Conservation (phyloP, 345 rosid genomes). For the Anastatica hierochuntica region DNA sequence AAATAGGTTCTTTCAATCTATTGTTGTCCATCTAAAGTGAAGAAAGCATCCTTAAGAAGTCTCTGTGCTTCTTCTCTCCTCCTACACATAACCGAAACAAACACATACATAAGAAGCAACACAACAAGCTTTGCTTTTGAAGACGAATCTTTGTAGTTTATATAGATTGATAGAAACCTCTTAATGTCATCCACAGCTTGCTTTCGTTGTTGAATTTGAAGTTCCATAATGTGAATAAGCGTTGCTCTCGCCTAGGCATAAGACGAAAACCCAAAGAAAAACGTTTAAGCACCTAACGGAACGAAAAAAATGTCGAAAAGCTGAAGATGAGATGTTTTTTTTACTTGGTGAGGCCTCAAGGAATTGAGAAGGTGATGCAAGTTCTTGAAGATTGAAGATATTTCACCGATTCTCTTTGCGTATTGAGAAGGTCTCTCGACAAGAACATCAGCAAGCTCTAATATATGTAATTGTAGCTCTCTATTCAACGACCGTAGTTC, state of each 20-base stretch:
- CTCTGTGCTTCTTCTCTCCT: slow-evolving; percentile 75
- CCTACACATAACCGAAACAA: slow-evolving; percentile 29
- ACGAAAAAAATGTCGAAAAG: not conserved
- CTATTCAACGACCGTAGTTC: slow-evolving; percentile 68
- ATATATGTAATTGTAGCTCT: slow-evolving; percentile 76
- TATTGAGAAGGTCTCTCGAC: slow-evolving; percentile 95
- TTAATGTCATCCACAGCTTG: slow-evolving; percentile 93
- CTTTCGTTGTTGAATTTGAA: slow-evolving; percentile 74
- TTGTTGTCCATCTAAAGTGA: slow-evolving; percentile 49
- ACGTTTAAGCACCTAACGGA: not conserved
- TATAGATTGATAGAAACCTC: slow-evolving; percentile 34
- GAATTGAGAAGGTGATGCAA: slow-evolving; percentile 95
- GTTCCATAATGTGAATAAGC: slow-evolving; percentile 77
- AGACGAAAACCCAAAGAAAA: not conserved
- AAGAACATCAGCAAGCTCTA: slow-evolving; percentile 92
- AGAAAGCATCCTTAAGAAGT: slow-evolving; percentile 68
- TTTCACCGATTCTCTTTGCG: slow-evolving; percentile 85
- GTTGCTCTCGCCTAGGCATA: slow-evolving; percentile 77
- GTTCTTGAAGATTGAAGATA: slow-evolving; percentile 84
- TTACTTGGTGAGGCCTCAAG: slow-evolving; percentile 86
- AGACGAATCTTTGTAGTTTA: not conserved
- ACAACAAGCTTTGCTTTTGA: slow-evolving; percentile 3
- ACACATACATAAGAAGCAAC: not conserved
- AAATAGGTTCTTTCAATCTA: no score
- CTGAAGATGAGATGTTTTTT: not conserved